Percentiles rank a stretch among this genome's conserved stretches.
These are phyloP conservation scores for Saccharomyces hybrid DNA, from an alignment of 1,139 yeast genomes.

Conservation along the genomic window DNA sequence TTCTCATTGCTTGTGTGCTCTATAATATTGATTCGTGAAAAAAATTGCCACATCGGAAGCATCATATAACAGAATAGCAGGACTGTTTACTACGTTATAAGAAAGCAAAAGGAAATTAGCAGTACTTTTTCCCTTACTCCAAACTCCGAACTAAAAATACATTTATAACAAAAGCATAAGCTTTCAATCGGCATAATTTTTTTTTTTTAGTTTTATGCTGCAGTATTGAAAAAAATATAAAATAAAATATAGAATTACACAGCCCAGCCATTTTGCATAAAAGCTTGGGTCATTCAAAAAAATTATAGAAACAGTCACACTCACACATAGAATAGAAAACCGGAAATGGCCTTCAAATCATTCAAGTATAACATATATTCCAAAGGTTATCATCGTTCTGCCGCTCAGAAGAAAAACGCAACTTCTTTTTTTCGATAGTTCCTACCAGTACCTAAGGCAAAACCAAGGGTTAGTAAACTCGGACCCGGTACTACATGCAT, in stretches of 20 bases:
- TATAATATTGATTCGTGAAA: background rate
- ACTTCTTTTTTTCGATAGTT: slow-evolving; percentile 6
- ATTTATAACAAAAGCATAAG: background rate
- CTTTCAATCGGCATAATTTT: background rate
- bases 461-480: background rate
- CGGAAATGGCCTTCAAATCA: slow-evolving; percentile 6
- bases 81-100: background rate
- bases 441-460: slow-evolving; percentile 6
- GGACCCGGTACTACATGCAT: background rate
- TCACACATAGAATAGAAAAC: background rate
- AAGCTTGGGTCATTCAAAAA: background rate
- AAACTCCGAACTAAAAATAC: background rate
- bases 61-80: background rate
- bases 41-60: background rate
- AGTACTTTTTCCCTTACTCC: background rate
- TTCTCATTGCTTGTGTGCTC: background rate
- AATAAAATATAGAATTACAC: background rate
- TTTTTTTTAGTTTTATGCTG: background rate
- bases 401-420: background rate
- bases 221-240: background rate
- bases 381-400: slow-evolving; percentile 2
- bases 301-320: background rate
- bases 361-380: slow-evolving; percentile 5
- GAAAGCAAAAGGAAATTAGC: background rate
- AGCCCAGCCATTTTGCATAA: background rate